Evolutionary conservation across 768 basidiomycete species (phyloP), one percentile per base, ranked within the genome.

Genomic region (Leccinum olivaceopallidum): DNA sequence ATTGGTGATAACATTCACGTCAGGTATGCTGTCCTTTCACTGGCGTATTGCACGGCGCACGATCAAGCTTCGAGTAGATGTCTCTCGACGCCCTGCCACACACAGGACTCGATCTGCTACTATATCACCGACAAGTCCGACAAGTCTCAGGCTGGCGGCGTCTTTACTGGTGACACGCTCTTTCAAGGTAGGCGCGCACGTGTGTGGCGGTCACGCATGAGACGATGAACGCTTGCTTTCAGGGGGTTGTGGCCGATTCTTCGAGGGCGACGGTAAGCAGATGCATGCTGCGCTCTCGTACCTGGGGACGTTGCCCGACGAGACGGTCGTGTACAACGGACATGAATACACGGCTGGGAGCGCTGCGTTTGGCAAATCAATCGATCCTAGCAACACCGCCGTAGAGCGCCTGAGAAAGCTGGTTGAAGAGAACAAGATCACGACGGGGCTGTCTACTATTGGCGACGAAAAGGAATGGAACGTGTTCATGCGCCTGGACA

Each of bases 401-500:
- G 73, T 96, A 49, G 74, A 72, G 30, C 80, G 84, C 30, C 83
- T 97, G 32, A 77, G 77, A 7, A 76, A 82, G 49, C 77, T 93
- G 20, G 82, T 84, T 24, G 70, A 81, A 55, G 77, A 79, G 51
- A 87, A 93, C 67, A 69, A 80, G 58, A 73, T 85, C 50, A 94
- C 90, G 5, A 85, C 89, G 5, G 94, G 95, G 44, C 77, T 88
- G 70, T 89, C 90, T 13, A 97, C 94, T 0, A 95, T 98, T 54
- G 90, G 84, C 0, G 91, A 98, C 65, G 96, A 98, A 79, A 95
- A 94, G 77, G 79, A 85, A 63, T 95, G 92, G 92, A 98, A 98
- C 75, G 87, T 94, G 8, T 98, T 98, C 74, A 94, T 97, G 93
- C 83, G 94, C 18, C 76, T 94, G 12, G 75, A 80, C 5, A 84